Conservation (phyloP, 2,329 filamentous ascomycete genomes). For the Diaporthe citri region DNA sequence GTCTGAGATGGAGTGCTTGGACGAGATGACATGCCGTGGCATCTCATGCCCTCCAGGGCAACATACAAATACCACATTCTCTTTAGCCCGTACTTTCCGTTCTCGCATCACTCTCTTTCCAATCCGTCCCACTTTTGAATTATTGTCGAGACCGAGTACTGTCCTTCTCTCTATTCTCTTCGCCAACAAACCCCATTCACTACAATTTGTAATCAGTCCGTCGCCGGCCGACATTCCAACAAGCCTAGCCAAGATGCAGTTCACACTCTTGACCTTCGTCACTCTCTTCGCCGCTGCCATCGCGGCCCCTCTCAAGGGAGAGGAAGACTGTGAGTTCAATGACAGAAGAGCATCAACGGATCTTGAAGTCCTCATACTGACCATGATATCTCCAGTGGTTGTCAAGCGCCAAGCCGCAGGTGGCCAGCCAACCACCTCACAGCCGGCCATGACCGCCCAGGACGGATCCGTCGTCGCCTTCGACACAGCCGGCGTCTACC, state of each 20-base stretch:
- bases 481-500: conserved; percentile 57
- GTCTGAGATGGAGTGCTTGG: conserved; percentile 35
- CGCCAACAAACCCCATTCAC: conserved; percentile 34
- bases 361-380: not conserved
- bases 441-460: conserved; percentile 60
- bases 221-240: conserved; percentile 64
- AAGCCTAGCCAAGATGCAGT: conserved; percentile 59
- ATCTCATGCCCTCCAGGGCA: conserved; percentile 6
- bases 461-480: conserved; percentile 61
- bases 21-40: conserved; percentile 34
- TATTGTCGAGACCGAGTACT: conserved; percentile 36
- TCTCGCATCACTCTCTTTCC: not conserved
- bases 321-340: conserved; percentile 2
- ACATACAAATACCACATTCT: conserved; percentile 42
- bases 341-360: too few relatives aligned
- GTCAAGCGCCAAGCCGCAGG: conserved; percentile 49
- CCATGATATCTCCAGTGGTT: conserved; percentile 7
- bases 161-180: conserved; percentile 45
- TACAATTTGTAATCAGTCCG: conserved; percentile 52
- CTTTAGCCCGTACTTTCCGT: conserved; percentile 30
- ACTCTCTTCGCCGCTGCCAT: conserved; percentile 61
- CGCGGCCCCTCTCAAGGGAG: conserved; percentile 50
- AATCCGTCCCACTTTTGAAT: conserved; percentile 34
- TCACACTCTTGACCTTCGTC: conserved; percentile 60
- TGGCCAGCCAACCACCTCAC: conserved; percentile 50